Evolutionary conservation across 257 asterid species (phyloP).

Genomic region (Mitragyna speciosa): DNA sequence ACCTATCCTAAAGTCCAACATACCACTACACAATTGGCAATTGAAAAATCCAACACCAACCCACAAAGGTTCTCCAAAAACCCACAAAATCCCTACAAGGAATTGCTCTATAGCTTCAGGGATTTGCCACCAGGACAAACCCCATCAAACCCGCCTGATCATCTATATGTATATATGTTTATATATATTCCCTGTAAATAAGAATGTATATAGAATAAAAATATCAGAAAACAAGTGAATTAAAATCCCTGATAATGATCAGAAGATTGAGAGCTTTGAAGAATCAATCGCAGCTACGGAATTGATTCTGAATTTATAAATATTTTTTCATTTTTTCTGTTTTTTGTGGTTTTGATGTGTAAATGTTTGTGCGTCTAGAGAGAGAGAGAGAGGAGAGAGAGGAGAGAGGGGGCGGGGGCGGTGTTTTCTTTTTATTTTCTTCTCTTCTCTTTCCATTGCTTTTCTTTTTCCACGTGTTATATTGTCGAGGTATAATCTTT

Average conservation of each 20-base stretch:
- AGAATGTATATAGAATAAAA: neutral
- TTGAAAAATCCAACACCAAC: slow-evolving; percentile 37
- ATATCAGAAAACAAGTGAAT: neutral
- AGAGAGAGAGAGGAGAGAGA: neutral
- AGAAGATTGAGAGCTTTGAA: slow-evolving; percentile 8
- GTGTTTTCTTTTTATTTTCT: neutral
- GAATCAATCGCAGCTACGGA: slow-evolving; percentile 48
- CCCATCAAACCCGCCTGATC: slow-evolving; percentile 65
- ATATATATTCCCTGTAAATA: neutral
- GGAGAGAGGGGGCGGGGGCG: neutral
- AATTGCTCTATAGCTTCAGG: slow-evolving; percentile 33
- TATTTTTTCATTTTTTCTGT: neutral
- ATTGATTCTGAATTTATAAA: slow-evolving; percentile 40
- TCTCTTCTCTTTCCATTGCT: neutral
- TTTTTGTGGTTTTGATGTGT: neutral
- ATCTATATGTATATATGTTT: slow-evolving; percentile 28
- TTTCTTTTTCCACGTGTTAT: neutral
- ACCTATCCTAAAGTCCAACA: slow-evolving; percentile 82
- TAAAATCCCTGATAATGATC: neutral
- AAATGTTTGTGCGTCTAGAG: slow-evolving; percentile 5
- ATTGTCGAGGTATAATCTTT: no score
- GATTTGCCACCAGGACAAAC: slow-evolving; percentile 37
- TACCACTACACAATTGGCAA: slow-evolving; percentile 30
- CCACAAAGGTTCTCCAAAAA: slow-evolving; percentile 39
- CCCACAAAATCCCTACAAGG: slow-evolving; percentile 43